A percentile compares a stretch with the other conserved stretches of the same genome.
Evolutionary conservation across 2,329 filamentous ascomycete genomes (phyloP).

Genomic region (Xylariaceae sp.): DNA sequence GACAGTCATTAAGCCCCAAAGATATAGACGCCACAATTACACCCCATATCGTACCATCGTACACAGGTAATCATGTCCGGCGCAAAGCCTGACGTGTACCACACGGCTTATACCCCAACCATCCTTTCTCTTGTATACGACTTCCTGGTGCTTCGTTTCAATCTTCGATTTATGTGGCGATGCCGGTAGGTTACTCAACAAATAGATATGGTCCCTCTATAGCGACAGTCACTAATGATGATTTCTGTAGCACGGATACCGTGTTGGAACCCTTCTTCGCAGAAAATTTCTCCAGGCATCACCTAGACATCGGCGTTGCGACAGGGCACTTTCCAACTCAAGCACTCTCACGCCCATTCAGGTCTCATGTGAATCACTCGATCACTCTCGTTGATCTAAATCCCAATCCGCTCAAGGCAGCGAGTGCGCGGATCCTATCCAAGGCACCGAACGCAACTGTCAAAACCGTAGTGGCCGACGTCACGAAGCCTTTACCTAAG

Average conservation of each 20-base stretch:
- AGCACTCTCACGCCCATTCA: constrained; percentile 15
- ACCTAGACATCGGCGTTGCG: constrained; percentile 18
- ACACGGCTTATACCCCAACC: constrained; percentile 12
- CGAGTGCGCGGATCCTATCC: constrained; percentile 25
- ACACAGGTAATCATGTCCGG: constrained; percentile 1
- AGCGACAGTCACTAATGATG: too few species aligned
- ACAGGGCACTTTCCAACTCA: constrained; percentile 15
- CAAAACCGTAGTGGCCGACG: constrained; percentile 33
- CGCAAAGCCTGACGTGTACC: constrained; percentile 2
- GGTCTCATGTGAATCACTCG: constrained; percentile 17
- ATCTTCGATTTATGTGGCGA: constrained; percentile 35
- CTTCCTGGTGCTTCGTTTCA: constrained; percentile 31
- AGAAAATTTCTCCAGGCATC: constrained; percentile 12
- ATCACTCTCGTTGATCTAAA: constrained; percentile 37
- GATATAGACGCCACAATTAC: background rate
- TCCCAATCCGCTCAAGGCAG: constrained; percentile 28
- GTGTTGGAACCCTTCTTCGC: constrained; percentile 17
- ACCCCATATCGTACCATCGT: background rate
- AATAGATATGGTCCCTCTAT: too few species aligned
- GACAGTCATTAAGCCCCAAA: background rate
- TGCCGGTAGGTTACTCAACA: constrained; percentile 25
- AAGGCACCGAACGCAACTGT: constrained; percentile 21
- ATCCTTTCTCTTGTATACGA: constrained; percentile 15
- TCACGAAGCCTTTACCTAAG: constrained; percentile 30
- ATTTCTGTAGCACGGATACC: background rate